These are phyloP conservation scores for Capsella rubella DNA, from an alignment of 441 rosid genomes.

Conservation along the genomic window DNA sequence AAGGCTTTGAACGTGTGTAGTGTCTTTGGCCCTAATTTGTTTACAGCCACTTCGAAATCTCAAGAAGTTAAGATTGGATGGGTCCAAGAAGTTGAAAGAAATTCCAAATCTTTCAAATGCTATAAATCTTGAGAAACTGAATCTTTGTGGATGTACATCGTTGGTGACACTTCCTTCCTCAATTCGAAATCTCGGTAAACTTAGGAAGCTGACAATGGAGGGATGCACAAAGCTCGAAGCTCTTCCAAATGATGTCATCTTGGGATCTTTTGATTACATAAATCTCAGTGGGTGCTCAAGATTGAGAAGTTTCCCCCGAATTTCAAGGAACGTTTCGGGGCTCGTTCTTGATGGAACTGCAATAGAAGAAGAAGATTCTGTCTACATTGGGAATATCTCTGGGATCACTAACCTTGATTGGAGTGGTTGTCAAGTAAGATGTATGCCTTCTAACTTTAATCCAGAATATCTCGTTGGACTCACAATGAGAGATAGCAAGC, in stretches of 20 bases:
- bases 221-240: background rate
- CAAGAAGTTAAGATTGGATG: background rate
- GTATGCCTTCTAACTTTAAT: background rate
- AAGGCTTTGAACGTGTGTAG: too few species aligned
- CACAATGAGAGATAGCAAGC: background rate
- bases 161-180: conserved; percentile 32
- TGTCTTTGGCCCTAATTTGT: background rate
- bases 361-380: background rate
- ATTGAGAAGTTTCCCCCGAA: background rate
- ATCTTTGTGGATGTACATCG: conserved; percentile 1
- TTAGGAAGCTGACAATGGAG: conserved; percentile 3
- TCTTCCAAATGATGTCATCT: background rate
- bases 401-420: background rate
- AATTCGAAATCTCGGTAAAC: conserved; percentile 6
- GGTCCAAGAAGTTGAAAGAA: conserved; percentile 1
- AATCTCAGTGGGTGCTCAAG: conserved; percentile 1
- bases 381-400: background rate
- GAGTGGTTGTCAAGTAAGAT: background rate
- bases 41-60: conserved; percentile 26
- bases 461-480: background rate
- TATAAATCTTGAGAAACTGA: conserved; percentile 5
- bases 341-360: background rate
- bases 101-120: conserved; percentile 36
- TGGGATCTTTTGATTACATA: background rate
- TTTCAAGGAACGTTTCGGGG: background rate